Conservation (phyloP, 176 grass and related monocot genomes). For the Hsuehochloa calcarea region DNA sequence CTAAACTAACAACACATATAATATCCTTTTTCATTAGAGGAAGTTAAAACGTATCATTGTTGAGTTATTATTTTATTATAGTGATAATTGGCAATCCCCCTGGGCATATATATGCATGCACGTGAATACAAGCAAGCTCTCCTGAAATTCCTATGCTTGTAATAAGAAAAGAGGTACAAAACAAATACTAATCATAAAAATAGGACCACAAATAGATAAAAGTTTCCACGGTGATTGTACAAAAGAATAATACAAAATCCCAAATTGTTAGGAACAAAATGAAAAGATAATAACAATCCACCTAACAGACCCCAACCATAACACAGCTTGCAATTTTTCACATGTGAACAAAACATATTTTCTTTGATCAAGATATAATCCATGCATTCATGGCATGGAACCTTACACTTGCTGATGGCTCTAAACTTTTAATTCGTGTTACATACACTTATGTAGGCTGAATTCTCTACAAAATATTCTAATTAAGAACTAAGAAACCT, state of each 20-base stretch:
- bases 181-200: neutral
- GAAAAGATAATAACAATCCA: neutral
- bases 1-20: conserved; percentile 3
- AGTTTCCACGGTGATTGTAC: neutral
- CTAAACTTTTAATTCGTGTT: neutral
- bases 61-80: neutral
- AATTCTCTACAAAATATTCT: conserved; percentile 6
- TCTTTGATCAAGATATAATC: neutral
- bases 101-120: neutral
- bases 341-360: neutral
- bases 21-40: neutral
- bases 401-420: neutral
- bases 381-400: neutral
- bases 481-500: neutral
- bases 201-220: neutral
- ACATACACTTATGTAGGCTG: neutral
- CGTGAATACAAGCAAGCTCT: neutral
- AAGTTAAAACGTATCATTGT: neutral
- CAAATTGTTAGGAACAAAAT: neutral
- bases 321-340: neutral
- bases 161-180: neutral
- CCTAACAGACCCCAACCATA: neutral
- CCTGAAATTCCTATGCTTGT: neutral
- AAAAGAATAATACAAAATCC: neutral
- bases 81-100: neutral